phyloP scores from a whole-genome alignment of 495 filamentous ascomycete species.

The Oleoguttula mirabilis region DNA sequence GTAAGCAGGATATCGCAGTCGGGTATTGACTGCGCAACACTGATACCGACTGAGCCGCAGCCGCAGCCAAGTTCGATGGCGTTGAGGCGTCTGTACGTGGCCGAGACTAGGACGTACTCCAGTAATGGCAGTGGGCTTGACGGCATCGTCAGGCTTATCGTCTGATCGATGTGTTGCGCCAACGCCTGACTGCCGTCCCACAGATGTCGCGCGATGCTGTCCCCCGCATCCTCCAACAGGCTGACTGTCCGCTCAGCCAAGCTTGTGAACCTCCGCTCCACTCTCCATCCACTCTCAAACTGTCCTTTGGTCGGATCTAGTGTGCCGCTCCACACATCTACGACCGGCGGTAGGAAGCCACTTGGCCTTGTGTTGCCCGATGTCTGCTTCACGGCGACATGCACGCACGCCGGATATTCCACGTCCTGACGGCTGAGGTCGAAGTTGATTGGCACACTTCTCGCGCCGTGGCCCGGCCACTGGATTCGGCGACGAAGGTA shows the following conservation, averaged over 20 bases:
- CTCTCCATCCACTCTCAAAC: constrained; percentile 34
- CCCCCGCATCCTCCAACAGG: constrained; percentile 84
- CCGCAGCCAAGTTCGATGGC: constrained; percentile 69
- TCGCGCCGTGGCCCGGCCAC: constrained; percentile 40
- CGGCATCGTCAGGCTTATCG: constrained; percentile 16
- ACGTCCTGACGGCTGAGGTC: constrained; percentile 14
- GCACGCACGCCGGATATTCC: constrained; percentile 22
- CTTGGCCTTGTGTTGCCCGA: background rate
- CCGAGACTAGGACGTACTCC: constrained; percentile 16
- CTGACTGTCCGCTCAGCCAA: constrained; percentile 22
- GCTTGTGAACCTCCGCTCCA: constrained; percentile 41
- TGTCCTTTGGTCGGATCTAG: constrained; percentile 32
- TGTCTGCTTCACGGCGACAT: constrained; percentile 22
- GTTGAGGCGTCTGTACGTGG: constrained; percentile 20
- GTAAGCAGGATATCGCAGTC: constrained; percentile 56
- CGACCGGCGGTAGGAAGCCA: constrained; percentile 34
- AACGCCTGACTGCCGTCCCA: constrained; percentile 70
- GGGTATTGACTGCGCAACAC: constrained; percentile 48
- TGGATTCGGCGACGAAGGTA: constrained; percentile 35
- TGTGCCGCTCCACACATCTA: constrained; percentile 45
- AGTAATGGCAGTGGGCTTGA: constrained; percentile 17
- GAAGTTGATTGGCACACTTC: constrained; percentile 36
- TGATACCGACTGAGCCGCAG: constrained; percentile 74
- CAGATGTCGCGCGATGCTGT: constrained; percentile 88
- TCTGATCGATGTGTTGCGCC: constrained; percentile 32